phyloP scores from a whole-genome alignment of 2,329 filamentous ascomycete species.

The Neurospora sp. region DNA sequence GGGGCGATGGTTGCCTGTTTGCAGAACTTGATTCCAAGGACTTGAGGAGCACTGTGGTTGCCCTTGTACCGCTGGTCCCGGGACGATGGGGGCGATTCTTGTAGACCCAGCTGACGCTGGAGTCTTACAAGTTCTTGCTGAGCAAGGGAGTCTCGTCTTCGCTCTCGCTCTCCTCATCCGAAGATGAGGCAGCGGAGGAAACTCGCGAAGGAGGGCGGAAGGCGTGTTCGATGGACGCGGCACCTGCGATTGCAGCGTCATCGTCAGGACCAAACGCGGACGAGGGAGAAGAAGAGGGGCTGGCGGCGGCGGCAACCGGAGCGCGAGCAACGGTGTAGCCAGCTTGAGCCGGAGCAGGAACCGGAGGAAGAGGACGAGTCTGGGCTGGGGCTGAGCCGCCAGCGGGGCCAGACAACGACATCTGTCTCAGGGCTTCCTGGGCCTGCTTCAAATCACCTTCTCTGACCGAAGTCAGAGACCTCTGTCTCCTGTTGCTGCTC shows the following conservation, averaged over 20 bases:
- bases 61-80: neutral
- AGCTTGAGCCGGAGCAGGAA: neutral
- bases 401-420: neutral
- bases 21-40: neutral
- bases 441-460: neutral
- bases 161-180: neutral
- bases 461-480: neutral
- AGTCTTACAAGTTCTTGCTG: neutral
- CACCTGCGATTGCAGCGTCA: neutral
- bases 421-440: neutral
- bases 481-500: neutral
- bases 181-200: neutral
- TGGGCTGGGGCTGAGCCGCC: neutral
- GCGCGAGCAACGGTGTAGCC: neutral
- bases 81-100: neutral
- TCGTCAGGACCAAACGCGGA: neutral
- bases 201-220: neutral
- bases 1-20: neutral
- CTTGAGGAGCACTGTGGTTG: neutral
- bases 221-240: neutral
- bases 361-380: neutral
- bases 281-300: neutral
- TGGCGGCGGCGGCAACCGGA: neutral
- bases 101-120: neutral
- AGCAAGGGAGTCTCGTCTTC: neutral